Conservation (phyloP, 495 filamentous ascomycete species). For the Amorphotheca resinae region DNA sequence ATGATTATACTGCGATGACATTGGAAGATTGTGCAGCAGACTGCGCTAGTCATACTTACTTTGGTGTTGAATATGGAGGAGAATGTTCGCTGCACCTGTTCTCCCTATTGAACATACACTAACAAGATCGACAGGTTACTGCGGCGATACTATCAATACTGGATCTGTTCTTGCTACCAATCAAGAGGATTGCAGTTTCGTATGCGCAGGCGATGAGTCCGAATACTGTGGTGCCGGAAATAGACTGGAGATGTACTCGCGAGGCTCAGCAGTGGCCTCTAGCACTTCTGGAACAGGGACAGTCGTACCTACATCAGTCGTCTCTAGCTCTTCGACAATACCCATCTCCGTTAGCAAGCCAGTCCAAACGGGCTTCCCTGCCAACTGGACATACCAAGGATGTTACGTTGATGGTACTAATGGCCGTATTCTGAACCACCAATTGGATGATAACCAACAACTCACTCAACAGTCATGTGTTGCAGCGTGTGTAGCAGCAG, state of each 20-base stretch:
- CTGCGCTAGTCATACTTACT: slow-evolving; percentile 23
- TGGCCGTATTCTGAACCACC: slow-evolving; percentile 3
- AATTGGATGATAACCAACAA: slow-evolving; percentile 11
- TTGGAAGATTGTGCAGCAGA: slow-evolving; percentile 27
- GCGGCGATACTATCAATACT: slow-evolving; percentile 20
- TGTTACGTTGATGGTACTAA: slow-evolving; percentile 24
- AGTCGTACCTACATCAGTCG: not conserved
- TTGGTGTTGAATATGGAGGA: slow-evolving; percentile 34
- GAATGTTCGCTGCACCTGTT: slow-evolving; percentile 19
- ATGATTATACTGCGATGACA: slow-evolving; percentile 24
- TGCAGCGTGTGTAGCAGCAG: slow-evolving; percentile 23
- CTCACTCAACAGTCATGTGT: slow-evolving; percentile 32
- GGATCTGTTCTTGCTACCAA: not conserved
- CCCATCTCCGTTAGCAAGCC: slow-evolving; percentile 1
- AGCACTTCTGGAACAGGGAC: not conserved
- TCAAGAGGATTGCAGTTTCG: slow-evolving; percentile 5
- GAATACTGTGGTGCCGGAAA: slow-evolving; percentile 13
- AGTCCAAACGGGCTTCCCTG: slow-evolving; percentile 5
- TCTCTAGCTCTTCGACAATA: not conserved
- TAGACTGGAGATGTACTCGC: slow-evolving; percentile 29
- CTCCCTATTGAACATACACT: not conserved
- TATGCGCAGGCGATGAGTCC: slow-evolving; percentile 6
- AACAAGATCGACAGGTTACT: slow-evolving; percentile 16
- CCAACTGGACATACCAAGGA: slow-evolving; percentile 13
- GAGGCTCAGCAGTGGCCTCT: not conserved